Conservation (phyloP, 2,329 filamentous ascomycete species). For the Stagonosporopsis cucurbitacearum region DNA sequence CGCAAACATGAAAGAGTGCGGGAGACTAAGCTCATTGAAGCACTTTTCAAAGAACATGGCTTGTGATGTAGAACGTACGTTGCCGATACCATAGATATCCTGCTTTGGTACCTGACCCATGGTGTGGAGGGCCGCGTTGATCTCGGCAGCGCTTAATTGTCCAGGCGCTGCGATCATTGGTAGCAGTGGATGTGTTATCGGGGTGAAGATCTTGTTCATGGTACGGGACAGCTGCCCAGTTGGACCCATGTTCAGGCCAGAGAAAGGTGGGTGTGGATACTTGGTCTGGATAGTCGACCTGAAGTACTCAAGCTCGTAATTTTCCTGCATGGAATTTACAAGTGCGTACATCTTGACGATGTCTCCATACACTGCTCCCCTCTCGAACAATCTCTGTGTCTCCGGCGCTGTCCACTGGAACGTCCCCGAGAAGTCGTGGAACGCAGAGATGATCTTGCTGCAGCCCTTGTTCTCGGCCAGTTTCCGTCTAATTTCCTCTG, state of each 20-base stretch:
- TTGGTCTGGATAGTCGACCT: slow-evolving; percentile 75
- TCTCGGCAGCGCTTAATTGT: slow-evolving; percentile 84
- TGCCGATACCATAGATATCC: slow-evolving; percentile 81
- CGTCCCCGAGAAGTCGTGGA: slow-evolving; percentile 84
- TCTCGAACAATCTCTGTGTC: slow-evolving; percentile 73
- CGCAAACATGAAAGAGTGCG: slow-evolving; percentile 78
- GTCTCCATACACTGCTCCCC: slow-evolving; percentile 77
- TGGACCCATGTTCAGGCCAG: slow-evolving; percentile 86
- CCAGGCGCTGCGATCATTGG: slow-evolving; percentile 86
- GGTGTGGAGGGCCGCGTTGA: slow-evolving; percentile 78
- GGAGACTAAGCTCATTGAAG: slow-evolving; percentile 72
- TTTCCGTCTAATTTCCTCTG: slow-evolving; percentile 72
- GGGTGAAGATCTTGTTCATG: slow-evolving; percentile 84
- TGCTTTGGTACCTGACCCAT: slow-evolving; percentile 82
- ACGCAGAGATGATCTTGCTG: slow-evolving; percentile 88
- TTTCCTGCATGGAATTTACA: slow-evolving; percentile 80
- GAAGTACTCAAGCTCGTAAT: slow-evolving; percentile 91
- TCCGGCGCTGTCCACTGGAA: slow-evolving; percentile 82
- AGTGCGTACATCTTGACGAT: slow-evolving; percentile 92
- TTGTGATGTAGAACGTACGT: slow-evolving; percentile 73
- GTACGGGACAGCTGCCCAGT: slow-evolving; percentile 84
- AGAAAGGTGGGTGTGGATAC: slow-evolving; percentile 75
- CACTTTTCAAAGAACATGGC: slow-evolving; percentile 82
- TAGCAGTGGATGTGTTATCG: slow-evolving; percentile 83
- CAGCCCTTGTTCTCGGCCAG: slow-evolving; percentile 75